These are phyloP conservation scores for Phoma sp. DNA, from an alignment of 2,329 filamentous ascomycete genomes.

Conservation along the genomic window DNA sequence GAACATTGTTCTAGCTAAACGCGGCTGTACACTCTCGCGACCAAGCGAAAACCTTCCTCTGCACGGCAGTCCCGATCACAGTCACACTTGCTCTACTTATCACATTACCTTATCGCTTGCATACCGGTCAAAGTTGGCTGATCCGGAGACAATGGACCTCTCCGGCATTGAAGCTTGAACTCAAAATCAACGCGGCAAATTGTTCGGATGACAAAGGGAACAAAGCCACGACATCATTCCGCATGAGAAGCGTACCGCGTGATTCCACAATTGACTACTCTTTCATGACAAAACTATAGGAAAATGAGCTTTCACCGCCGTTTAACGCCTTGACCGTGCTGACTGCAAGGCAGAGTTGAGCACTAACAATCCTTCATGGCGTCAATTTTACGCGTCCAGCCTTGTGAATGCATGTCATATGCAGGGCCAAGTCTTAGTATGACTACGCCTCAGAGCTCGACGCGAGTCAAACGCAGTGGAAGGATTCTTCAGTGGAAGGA, in stretches of 20 bases:
- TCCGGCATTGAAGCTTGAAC: not conserved
- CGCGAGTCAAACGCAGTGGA: not conserved
- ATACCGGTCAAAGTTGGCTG: slow-evolving; percentile 24
- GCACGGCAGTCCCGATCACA: slow-evolving; percentile 10
- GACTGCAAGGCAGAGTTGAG: slow-evolving; percentile 3
- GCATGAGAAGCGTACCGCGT: slow-evolving; percentile 20
- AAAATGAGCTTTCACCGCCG: slow-evolving; percentile 9
- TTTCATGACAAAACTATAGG: slow-evolving; percentile 1
- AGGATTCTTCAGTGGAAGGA: slow-evolving; percentile 4
- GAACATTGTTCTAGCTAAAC: slow-evolving; percentile 22
- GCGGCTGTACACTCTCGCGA: slow-evolving; percentile 28
- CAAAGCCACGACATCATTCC: slow-evolving; percentile 9
- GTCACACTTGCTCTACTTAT: slow-evolving; percentile 13
- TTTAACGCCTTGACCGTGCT: slow-evolving; percentile 9
- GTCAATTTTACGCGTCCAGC: not conserved
- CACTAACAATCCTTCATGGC: slow-evolving; percentile 5
- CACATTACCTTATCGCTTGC: slow-evolving; percentile 25
- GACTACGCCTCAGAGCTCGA: not conserved
- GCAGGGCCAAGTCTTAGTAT: slow-evolving; percentile 3
- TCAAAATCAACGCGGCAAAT: slow-evolving; percentile 9
- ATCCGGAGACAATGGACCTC: not conserved
- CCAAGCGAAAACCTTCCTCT: slow-evolving; percentile 19
- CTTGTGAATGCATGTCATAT: slow-evolving; percentile 2
- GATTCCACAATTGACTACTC: slow-evolving; percentile 6
- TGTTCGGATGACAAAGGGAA: slow-evolving; percentile 2